Conservation (phyloP, 768 basidiomycete genomes). For the Phlebiopsis flavidoalba region DNA sequence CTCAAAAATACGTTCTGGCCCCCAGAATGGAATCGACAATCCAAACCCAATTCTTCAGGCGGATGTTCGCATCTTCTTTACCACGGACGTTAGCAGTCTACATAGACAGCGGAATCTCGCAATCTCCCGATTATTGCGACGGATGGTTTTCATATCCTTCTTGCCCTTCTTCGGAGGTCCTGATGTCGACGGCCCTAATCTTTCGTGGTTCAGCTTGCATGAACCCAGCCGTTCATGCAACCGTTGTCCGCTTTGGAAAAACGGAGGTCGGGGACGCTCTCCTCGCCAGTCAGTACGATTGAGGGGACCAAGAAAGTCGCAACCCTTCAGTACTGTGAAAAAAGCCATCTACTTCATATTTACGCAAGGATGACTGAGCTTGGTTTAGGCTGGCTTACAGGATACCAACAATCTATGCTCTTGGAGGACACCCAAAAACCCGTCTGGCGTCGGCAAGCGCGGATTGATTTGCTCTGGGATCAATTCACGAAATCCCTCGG, state of each 20-base stretch:
- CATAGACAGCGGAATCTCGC: slow-evolving; percentile 63
- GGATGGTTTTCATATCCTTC: slow-evolving; percentile 69
- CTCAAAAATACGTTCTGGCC: slow-evolving; percentile 35
- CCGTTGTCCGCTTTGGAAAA: slow-evolving; percentile 60
- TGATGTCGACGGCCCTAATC: slow-evolving; percentile 80
- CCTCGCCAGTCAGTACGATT: slow-evolving; percentile 23
- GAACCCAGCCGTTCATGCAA: slow-evolving; percentile 61
- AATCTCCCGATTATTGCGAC: slow-evolving; percentile 17
- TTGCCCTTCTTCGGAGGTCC: slow-evolving; percentile 93
- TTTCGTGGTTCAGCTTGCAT: slow-evolving; percentile 80
- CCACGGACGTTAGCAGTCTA: slow-evolving; percentile 80
- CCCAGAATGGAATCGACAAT: slow-evolving; percentile 49
- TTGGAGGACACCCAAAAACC: slow-evolving; percentile 56
- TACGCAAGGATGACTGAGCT: neutral
- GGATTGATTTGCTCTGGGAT: slow-evolving; percentile 19
- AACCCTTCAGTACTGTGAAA: neutral
- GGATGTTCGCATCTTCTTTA: slow-evolving; percentile 69
- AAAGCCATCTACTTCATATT: neutral
- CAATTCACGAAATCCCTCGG: slow-evolving; percentile 4
- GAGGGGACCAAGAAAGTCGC: slow-evolving; percentile 22
- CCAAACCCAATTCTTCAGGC: slow-evolving; percentile 82
- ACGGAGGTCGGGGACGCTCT: slow-evolving; percentile 28
- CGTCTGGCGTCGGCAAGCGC: slow-evolving; percentile 66
- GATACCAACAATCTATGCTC: slow-evolving; percentile 77
- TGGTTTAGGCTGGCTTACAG: slow-evolving; percentile 41